Base-by-base conservation (phyloP, 179 eudicot genomes). In the Beta lomatogona region DNA sequence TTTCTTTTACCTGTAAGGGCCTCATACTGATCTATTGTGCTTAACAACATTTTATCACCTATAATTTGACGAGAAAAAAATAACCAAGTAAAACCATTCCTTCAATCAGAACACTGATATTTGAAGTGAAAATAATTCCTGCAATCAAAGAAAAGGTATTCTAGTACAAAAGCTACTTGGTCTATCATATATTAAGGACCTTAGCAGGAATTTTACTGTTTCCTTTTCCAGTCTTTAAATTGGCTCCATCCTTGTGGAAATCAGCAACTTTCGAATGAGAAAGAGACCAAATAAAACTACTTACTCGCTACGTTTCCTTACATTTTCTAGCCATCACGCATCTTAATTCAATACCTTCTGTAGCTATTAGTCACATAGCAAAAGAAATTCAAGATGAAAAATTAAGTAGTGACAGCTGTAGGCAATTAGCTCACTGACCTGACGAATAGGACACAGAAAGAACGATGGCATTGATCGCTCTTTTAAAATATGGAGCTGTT, bases 381-480 rank as follows among this genome's bases (percentile, higher is more conserved):
- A 9, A 22, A 57, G 13, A 31, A 28, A 41, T 59, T 58, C 71
- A 46, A 41, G 54, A 19, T 58, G 48, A 18, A 19, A 19, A 77
- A 65, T 41, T 76, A 44, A n/a, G 36, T 54, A 4, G 36, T 68
- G n/a, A 73, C 57, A 57, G 19, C 44, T 22, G 31, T 66, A 85
- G 55, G 79, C 5, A 28, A 68, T 45, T 7, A 31, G 11, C 54
- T 41, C 73, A 79, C 88, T 86, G 80, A 92, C 98, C 89, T 86
- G 88, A 76, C 83, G 88, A 69, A 94, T 94, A 21, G 98, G 97
- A 83, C 98, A 94, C 64, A 90, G 73, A 84, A 94, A 94, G 88
- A 88, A 89, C 18, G 98, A 89, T 60, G 98, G 97, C 73, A 87
- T 87, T 22, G 83, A 76, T 48, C 88, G 91, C 77, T 94, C 98